phyloP scores from a whole-genome alignment of 257 asterid genomes.

The Ehretia macrophylla region DNA sequence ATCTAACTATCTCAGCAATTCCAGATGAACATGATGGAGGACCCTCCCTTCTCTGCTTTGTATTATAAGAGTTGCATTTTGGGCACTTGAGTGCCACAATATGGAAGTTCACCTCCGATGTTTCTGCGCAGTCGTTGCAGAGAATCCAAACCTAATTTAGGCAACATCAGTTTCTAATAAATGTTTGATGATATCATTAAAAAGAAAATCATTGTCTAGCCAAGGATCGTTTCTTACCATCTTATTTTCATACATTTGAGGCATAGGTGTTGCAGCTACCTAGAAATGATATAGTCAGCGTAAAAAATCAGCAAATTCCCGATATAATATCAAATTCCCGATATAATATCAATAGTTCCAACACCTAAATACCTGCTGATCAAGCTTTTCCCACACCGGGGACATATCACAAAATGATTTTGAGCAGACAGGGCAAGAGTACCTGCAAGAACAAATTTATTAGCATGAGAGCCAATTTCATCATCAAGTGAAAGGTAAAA shows the following conservation, averaged over 20 bases:
- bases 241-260: slow-evolving; percentile 43
- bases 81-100: slow-evolving; percentile 52
- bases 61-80: slow-evolving; percentile 60
- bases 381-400: slow-evolving; percentile 54
- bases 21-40: slow-evolving; percentile 29
- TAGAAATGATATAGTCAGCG: slow-evolving; percentile 10
- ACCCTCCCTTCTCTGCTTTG: slow-evolving; percentile 54
- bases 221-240: slow-evolving; percentile 27
- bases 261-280: slow-evolving; percentile 64
- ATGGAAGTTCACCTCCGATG: slow-evolving; percentile 55
- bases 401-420: slow-evolving; percentile 68
- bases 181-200: no score
- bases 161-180: no score
- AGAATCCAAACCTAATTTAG: slow-evolving; percentile 44
- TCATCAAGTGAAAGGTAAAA: not conserved
- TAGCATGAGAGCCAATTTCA: no score
- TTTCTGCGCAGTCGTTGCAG: slow-evolving; percentile 64
- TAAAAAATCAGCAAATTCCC: not conserved
- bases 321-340: not conserved
- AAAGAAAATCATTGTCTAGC: no score
- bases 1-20: slow-evolving; percentile 26
- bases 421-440: slow-evolving; percentile 66
- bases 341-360: not conserved
- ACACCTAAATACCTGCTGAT: slow-evolving; percentile 39
- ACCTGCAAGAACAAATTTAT: slow-evolving; percentile 33